Conservation (phyloP, 2,329 filamentous ascomycete genomes). For the Pestalotiopsis sp. region DNA sequence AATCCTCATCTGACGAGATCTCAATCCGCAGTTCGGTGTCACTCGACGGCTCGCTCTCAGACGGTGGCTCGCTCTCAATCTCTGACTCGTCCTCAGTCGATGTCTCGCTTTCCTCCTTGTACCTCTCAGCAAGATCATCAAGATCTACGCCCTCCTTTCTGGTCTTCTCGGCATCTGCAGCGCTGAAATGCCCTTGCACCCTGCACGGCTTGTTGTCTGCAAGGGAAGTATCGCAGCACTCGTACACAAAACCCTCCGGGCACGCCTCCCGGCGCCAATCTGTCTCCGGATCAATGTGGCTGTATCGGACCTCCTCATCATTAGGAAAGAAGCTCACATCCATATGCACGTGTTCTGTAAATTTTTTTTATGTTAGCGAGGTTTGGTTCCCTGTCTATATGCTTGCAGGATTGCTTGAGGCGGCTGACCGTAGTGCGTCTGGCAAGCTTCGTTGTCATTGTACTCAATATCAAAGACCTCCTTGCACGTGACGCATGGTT, state of each 20-base stretch:
- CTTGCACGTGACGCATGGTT: conserved; percentile 2
- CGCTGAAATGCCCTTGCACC: background rate
- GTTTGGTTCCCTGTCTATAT: background rate
- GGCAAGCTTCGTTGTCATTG: conserved; percentile 1
- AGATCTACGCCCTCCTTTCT: background rate
- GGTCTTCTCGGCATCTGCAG: background rate
- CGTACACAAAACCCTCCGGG: conserved; percentile 5
- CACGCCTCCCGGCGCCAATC: conserved; percentile 8
- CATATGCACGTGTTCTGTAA: background rate
- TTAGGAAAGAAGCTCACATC: background rate
- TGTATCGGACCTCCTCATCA: conserved; percentile 1
- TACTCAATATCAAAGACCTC: conserved; percentile 5
- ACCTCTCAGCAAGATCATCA: too few relatives aligned
- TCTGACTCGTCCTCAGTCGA: background rate
- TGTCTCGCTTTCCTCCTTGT: background rate
- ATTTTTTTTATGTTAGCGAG: background rate
- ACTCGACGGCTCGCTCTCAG: too few relatives aligned
- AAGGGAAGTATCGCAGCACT: background rate
- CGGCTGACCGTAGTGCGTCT: background rate
- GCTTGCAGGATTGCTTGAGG: too few relatives aligned
- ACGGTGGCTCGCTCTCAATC: too few relatives aligned
- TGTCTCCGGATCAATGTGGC: background rate
- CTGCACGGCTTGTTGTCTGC: background rate
- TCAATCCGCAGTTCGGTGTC: background rate
- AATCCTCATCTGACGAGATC: background rate